Conservation (phyloP, 2,329 filamentous ascomycete species). For the Emydomyces testavorans region DNA sequence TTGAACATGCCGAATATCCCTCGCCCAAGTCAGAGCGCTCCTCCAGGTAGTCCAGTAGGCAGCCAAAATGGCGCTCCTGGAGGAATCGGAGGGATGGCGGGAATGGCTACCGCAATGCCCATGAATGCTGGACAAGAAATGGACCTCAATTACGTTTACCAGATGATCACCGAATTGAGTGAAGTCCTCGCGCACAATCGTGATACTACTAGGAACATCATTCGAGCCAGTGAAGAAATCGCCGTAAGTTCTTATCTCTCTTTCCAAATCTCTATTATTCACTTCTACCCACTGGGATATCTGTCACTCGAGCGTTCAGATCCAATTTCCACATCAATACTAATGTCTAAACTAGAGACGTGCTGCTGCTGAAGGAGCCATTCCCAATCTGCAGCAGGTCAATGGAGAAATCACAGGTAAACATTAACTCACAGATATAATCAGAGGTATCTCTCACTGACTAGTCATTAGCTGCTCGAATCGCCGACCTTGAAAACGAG, state of each 20-base stretch:
- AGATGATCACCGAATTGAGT: conserved; percentile 41
- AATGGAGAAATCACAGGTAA: conserved; percentile 35
- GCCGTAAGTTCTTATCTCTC: conserved; percentile 29
- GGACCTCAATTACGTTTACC: conserved; percentile 41
- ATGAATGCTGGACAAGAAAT: conserved; percentile 42
- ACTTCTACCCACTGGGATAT: not conserved
- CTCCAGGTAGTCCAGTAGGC: conserved; percentile 21
- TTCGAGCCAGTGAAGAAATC: conserved; percentile 40
- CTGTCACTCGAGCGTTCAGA: not conserved
- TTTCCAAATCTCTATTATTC: not conserved
- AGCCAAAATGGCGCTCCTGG: conserved; percentile 10
- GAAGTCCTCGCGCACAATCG: conserved; percentile 40
- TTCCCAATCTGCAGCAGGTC: conserved; percentile 33
- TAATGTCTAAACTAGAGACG: conserved; percentile 29
- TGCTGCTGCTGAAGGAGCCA: conserved; percentile 31
- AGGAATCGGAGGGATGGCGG: conserved; percentile 15
- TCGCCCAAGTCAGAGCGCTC: conserved; percentile 26
- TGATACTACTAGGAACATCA: conserved; percentile 40
- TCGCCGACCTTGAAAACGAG: conserved; percentile 39
- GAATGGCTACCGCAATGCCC: conserved; percentile 30
- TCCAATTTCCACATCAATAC: not conserved
- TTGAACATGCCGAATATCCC: conserved; percentile 21
- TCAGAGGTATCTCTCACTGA: not conserved
- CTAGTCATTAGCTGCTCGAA: conserved; percentile 32
- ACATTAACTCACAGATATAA: conserved; percentile 9